These are phyloP conservation scores for Cryptococcus deneoformans DNA, from an alignment of 1,284 basidiomycete genomes.

Conservation along the genomic window DNA sequence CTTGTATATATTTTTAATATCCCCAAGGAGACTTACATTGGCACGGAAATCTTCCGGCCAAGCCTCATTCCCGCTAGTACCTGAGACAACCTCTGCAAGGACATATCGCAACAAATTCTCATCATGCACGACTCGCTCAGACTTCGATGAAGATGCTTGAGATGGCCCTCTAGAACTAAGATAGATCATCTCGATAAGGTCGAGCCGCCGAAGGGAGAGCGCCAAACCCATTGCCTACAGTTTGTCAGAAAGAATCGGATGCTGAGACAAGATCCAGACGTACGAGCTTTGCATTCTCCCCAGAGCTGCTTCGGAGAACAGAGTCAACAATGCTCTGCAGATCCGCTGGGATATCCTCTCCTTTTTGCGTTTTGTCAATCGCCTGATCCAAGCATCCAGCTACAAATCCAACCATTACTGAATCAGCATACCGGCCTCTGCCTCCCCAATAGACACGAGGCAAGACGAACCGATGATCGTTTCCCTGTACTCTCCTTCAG, in stretches of 20 bases:
- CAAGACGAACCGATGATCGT: conserved; percentile 66
- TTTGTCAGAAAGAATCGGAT: not conserved
- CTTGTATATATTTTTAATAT: not conserved
- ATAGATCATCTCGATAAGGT: conserved; percentile 76
- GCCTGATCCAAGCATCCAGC: conserved; percentile 94
- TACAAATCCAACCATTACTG: conserved; percentile 39
- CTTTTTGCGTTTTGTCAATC: conserved; percentile 58
- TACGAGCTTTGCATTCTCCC: conserved; percentile 82
- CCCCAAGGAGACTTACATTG: conserved; percentile 55
- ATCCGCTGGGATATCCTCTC: conserved; percentile 62
- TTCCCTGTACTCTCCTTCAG: conserved; percentile 80
- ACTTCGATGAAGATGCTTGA: conserved; percentile 20
- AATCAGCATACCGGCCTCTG: too few relatives aligned
- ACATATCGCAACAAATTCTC: conserved; percentile 79
- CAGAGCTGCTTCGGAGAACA: conserved; percentile 78
- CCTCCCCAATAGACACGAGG: too few relatives aligned
- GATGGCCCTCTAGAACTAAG: conserved; percentile 33
- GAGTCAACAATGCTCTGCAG: conserved; percentile 79
- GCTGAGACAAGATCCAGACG: conserved; percentile 32
- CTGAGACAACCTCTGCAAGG: conserved; percentile 80
- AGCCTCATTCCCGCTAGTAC: conserved; percentile 44
- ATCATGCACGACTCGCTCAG: conserved; percentile 55
- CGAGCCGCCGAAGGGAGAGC: conserved; percentile 80
- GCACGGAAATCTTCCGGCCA: conserved; percentile 49
- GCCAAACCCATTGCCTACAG: conserved; percentile 86